Conservation (phyloP, 2,329 filamentous ascomycete genomes). For the Xylariaceae sp. region DNA sequence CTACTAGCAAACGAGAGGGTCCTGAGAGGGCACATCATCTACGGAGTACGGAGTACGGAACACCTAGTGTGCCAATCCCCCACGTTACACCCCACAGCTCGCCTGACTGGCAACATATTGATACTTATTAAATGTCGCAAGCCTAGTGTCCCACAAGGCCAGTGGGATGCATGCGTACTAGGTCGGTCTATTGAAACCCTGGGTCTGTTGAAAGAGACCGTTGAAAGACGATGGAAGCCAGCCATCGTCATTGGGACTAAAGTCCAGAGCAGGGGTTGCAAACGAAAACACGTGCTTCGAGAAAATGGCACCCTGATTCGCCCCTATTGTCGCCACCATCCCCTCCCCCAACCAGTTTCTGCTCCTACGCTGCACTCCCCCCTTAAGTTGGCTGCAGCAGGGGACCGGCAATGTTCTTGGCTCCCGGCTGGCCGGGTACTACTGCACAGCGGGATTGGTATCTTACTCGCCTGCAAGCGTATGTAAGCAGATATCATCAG, state of each 20-base stretch:
- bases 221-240: not conserved
- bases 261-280: not conserved
- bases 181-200: not conserved
- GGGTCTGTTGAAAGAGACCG: not conserved
- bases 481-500: slow-evolving; percentile 7
- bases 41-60: too few relatives aligned
- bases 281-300: slow-evolving; percentile 20
- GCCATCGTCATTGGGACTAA: not conserved
- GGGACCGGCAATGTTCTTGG: slow-evolving; percentile 14
- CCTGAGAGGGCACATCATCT: not conserved
- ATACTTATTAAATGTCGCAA: not conserved
- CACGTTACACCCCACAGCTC: not conserved
- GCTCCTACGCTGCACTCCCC: slow-evolving; percentile 23
- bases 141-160: not conserved
- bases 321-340: slow-evolving; percentile 12
- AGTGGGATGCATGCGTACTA: slow-evolving; percentile 1
- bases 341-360: slow-evolving; percentile 14
- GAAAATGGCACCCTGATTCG: not conserved
- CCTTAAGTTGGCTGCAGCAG: slow-evolving; percentile 28
- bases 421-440: slow-evolving; percentile 20
- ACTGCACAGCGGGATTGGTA: slow-evolving; percentile 22
- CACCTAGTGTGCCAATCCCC: not conserved
- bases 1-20: not conserved
- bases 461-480: slow-evolving; percentile 14
- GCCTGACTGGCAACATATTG: not conserved